phyloP scores from a whole-genome alignment of 208 protist genomes.

The Phytomonas sp. region DNA sequence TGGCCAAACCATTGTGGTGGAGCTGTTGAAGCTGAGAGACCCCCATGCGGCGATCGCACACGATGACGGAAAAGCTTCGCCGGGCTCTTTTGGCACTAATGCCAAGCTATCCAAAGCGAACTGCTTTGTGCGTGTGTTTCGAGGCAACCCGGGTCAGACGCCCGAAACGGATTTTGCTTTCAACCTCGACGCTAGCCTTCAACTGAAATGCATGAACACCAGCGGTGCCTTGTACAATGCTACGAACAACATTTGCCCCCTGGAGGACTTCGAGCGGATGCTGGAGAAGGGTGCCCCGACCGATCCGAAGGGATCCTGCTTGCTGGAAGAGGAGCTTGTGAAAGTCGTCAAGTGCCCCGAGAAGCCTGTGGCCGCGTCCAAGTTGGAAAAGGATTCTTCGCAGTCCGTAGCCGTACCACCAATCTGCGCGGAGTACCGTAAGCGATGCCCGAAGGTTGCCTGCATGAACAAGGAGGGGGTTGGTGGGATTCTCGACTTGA shows the following conservation, averaged over 20 bases:
- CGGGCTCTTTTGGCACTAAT: conserved; percentile 5
- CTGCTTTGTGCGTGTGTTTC: conserved; percentile 43
- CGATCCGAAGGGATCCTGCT: conserved; percentile 30
- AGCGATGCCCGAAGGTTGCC: neutral
- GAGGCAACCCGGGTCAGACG: conserved; percentile 32
- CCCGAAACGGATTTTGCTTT: conserved; percentile 30
- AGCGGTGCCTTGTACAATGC: conserved; percentile 25
- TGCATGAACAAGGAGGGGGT: neutral
- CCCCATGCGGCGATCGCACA: conserved; percentile 25
- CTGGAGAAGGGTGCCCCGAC: conserved; percentile 22
- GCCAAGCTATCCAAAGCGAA: conserved; percentile 14
- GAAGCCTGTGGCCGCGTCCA: neutral
- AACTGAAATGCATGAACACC: conserved; percentile 37
- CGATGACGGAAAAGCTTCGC: neutral
- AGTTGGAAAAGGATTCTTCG: neutral
- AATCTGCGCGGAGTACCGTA: neutral
- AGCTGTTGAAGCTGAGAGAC: conserved; percentile 36
- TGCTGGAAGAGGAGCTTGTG: conserved; percentile 25
- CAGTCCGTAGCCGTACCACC: neutral
- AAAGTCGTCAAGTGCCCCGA: conserved; percentile 22
- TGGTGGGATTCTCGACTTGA: neutral
- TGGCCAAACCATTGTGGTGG: conserved; percentile 39
- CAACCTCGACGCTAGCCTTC: conserved; percentile 23
- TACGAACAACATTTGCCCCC: conserved; percentile 35
- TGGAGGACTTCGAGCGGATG: conserved; percentile 37